phyloP scores from a whole-genome alignment of 805 yeast genomes.

The Jamesozyma lodderae region DNA sequence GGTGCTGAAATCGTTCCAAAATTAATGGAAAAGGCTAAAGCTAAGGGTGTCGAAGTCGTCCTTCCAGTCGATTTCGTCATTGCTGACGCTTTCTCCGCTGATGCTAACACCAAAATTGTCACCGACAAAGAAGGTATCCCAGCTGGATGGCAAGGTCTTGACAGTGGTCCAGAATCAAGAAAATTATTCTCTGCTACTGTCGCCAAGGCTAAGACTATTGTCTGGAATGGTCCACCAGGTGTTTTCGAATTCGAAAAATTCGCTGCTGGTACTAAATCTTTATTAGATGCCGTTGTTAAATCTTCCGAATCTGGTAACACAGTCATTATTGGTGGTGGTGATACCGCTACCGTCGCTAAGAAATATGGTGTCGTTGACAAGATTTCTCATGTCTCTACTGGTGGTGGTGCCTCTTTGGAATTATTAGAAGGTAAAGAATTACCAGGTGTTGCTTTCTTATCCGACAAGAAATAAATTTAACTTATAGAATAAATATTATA shows the following conservation, averaged over 20 bases:
- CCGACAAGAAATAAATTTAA: slow-evolving; percentile 47
- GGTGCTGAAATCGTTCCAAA: slow-evolving; percentile 94
- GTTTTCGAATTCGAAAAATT: slow-evolving; percentile 95
- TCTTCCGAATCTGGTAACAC: slow-evolving; percentile 85
- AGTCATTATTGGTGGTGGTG: slow-evolving; percentile 97
- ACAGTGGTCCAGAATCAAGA: slow-evolving; percentile 85
- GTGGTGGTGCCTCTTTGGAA: slow-evolving; percentile 99
- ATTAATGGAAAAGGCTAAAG: slow-evolving; percentile 92
- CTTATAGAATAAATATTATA: slow-evolving; percentile 1
- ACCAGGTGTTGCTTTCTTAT: slow-evolving; percentile 95
- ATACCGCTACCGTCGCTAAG: slow-evolving; percentile 98
- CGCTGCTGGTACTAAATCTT: slow-evolving; percentile 83
- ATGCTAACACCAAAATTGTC: slow-evolving; percentile 79
- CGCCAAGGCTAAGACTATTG: slow-evolving; percentile 91
- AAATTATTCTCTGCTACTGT: slow-evolving; percentile 75
- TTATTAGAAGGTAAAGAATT: slow-evolving; percentile 96
- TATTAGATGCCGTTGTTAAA: slow-evolving; percentile 81
- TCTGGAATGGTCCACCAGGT: slow-evolving; percentile 99
- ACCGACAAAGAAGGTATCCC: slow-evolving; percentile 90
- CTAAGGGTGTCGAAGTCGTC: slow-evolving; percentile 86
- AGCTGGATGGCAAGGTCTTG: slow-evolving; percentile 93
- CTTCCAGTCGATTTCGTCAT: slow-evolving; percentile 95
- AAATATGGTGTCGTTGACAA: slow-evolving; percentile 94
- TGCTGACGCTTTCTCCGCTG: slow-evolving; percentile 90
- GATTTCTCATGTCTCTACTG: slow-evolving; percentile 97